These are phyloP conservation scores for Corniculantispora saksenae DNA, from an alignment of 2,329 filamentous ascomycete species.

Conservation along the genomic window DNA sequence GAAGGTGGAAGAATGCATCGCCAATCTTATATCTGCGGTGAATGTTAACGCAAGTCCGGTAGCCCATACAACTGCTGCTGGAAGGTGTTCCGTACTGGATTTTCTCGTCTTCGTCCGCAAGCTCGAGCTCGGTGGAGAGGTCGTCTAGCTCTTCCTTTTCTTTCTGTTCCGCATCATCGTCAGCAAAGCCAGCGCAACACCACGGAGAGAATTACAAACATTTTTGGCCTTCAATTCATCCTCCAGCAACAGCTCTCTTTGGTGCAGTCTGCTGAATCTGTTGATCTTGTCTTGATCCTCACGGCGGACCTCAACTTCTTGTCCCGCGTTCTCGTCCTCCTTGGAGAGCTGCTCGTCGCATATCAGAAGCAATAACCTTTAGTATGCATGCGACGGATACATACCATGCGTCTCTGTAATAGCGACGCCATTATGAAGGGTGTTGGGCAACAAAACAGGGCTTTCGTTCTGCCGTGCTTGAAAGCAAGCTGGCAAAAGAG, in stretches of 20 bases:
- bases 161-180: slow-evolving; percentile 60
- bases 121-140: slow-evolving; percentile 84
- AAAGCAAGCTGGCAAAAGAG: background rate
- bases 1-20: slow-evolving; percentile 89
- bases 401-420: slow-evolving; percentile 63
- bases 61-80: background rate
- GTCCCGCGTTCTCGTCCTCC: slow-evolving; percentile 81
- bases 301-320: slow-evolving; percentile 90
- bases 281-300: slow-evolving; percentile 99
- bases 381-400: slow-evolving; percentile 21
- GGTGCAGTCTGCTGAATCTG: slow-evolving; percentile 90
- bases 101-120: slow-evolving; percentile 91
- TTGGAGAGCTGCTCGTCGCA: slow-evolving; percentile 71
- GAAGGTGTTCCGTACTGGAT: slow-evolving; percentile 67
- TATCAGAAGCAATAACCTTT: slow-evolving; percentile 16
- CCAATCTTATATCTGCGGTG: slow-evolving; percentile 84
- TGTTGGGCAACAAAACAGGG: background rate
- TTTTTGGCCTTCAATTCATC: slow-evolving; percentile 79
- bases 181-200: slow-evolving; percentile 24
- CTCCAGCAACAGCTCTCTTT: slow-evolving; percentile 75
- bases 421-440: slow-evolving; percentile 41
- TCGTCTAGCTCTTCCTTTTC: slow-evolving; percentile 98
- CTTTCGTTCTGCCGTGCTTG: background rate
- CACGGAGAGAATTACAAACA: slow-evolving; percentile 43
- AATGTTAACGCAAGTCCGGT: background rate